Evolutionary conservation across 2,329 filamentous ascomycete species (phyloP), one percentile per base, ranked within the genome.

Genomic region (Whalleya microplaca): DNA sequence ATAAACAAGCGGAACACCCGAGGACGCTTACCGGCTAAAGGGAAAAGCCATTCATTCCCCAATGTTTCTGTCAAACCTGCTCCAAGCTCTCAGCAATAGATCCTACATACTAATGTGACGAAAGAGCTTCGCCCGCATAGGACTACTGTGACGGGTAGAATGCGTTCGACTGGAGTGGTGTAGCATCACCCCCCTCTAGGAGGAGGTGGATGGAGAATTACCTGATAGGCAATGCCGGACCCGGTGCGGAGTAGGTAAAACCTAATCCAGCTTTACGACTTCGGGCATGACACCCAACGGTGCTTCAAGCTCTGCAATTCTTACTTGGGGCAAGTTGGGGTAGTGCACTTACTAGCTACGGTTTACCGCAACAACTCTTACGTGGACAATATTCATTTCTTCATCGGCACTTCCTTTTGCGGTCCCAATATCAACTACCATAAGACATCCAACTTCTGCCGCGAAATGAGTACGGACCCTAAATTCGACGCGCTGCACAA

Each of bases 401-500:
- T 27, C 23, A 27, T 27, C 23, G 4, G 23, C 4, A 9, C 23
- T 9, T 27, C 23, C 23, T 27, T 27, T 27, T 4, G 4, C 23
- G 9, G 4, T 48, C 20, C 23, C 27, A 21, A 27, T n/a, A 27
- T 2, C 32, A 12, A 37, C 32, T 29, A 29, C 32, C 32, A 37
- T 16, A 37, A n/a, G 16, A 4, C 27, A 2, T 48, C 21, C n/a
- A 21, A 32, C 4, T 29, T 21, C 45, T 12, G n/a, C 16, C 18
- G 27, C 50, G 58, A 49, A n/a, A 66, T 66, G 64, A 61, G 60
- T 43, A 58, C 55, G 6, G 61, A 65, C 43, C 65, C 68, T 12
- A 67, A 68, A 37, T 63, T 71, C 37, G 56, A 69, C 56, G 66
- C 65, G 3, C 66, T 72, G 21, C 78, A 86, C 73, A 79, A 83